These are phyloP conservation scores for Bifiguratus adelaidae DNA, from an alignment of 192 early-diverging fungal genomes.

Conservation along the genomic window DNA sequence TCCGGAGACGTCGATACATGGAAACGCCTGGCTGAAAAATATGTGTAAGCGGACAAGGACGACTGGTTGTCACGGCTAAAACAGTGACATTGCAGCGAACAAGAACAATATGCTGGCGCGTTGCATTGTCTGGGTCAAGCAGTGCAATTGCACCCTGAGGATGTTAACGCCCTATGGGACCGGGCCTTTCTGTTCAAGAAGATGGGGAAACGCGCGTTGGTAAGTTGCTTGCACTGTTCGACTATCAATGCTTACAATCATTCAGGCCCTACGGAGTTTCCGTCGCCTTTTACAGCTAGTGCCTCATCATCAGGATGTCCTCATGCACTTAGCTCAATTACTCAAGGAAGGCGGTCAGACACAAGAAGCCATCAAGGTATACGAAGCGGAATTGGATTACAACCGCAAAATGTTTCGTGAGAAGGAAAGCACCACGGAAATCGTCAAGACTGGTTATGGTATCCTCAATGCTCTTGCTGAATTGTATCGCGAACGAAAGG, in stretches of 20 bases:
- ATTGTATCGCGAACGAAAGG: conserved; percentile 66
- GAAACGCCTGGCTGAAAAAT: conserved; percentile 70
- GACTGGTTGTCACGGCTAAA: conserved; percentile 3
- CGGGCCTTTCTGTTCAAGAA: conserved; percentile 53
- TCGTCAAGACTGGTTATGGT: conserved; percentile 46
- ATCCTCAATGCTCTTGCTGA: conserved; percentile 85
- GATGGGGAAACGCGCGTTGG: conserved; percentile 37
- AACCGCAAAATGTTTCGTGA: conserved; percentile 14
- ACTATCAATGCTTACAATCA: not conserved
- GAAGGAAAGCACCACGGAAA: no score
- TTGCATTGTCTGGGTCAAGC: no score
- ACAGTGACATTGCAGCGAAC: not conserved
- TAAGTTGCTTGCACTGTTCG: not conserved
- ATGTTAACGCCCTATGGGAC: conserved; percentile 61
- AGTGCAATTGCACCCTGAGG: conserved; percentile 44
- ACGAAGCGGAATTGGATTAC: conserved; percentile 40
- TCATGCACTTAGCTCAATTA: conserved; percentile 49
- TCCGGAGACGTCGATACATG: conserved; percentile 63
- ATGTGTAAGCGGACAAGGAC: conserved; percentile 36
- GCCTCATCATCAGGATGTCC: conserved; percentile 57
- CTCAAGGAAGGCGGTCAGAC: conserved; percentile 41
- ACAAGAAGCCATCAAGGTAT: conserved; percentile 44
- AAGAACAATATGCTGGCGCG: no score
- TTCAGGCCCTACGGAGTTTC: conserved; percentile 47
- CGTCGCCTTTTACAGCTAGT: conserved; percentile 36